phyloP scores from a whole-genome alignment of 2,329 filamentous ascomycete species.

The Ceratocystis harringtonii region DNA sequence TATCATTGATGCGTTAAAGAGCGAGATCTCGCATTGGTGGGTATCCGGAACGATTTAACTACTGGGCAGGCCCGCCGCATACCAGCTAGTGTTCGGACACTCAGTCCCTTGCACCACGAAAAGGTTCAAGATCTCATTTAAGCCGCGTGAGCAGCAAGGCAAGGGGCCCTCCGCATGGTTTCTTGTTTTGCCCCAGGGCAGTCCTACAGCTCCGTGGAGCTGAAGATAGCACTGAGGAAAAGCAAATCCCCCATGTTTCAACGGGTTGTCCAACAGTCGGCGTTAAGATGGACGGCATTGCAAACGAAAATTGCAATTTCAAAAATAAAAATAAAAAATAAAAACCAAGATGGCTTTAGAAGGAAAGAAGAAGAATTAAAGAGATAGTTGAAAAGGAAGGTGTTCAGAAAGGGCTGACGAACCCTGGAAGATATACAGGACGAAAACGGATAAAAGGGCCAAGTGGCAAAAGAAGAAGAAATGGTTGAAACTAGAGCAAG shows the following conservation, averaged over 20 bases:
- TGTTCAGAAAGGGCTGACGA: slow-evolving; percentile 1
- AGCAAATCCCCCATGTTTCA: slow-evolving; percentile 20
- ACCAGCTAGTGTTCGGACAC: background rate
- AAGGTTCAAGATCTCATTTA: slow-evolving; percentile 20
- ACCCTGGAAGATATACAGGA: background rate
- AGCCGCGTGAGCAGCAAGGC: background rate
- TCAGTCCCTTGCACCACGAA: slow-evolving; percentile 21
- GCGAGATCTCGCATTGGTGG: slow-evolving; percentile 15
- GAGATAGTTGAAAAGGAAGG: slow-evolving; percentile 6
- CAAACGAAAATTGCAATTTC: slow-evolving; percentile 15
- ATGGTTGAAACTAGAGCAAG: background rate
- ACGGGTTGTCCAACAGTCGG: slow-evolving; percentile 25
- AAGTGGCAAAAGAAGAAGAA: slow-evolving; percentile 1
- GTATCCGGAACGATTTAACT: background rate
- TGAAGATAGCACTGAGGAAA: background rate
- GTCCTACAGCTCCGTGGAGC: background rate
- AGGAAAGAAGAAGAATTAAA: background rate
- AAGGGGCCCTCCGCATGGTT: slow-evolving; percentile 20
- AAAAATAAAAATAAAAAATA: slow-evolving; percentile 10
- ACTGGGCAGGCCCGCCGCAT: background rate
- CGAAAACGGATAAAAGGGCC: background rate
- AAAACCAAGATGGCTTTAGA: background rate
- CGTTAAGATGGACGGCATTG: slow-evolving; percentile 24
- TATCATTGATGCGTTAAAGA: background rate
- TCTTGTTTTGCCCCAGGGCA: slow-evolving; percentile 8